These are phyloP conservation scores for Chaetomiaceae sp. DNA, from an alignment of 2,329 filamentous ascomycete species.

Conservation along the genomic window DNA sequence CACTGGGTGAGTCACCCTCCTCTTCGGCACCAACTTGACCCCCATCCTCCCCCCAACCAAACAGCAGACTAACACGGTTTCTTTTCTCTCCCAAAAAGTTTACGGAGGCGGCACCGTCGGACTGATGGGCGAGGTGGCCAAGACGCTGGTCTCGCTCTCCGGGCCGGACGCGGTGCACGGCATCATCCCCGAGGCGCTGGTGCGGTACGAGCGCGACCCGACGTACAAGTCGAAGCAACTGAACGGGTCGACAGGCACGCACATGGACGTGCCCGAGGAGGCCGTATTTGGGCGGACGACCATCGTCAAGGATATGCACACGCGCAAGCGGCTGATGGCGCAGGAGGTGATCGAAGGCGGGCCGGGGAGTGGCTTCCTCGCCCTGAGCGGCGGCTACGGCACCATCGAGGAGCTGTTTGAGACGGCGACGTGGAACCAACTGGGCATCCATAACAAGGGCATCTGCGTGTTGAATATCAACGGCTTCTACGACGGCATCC, in stretches of 20 bases:
- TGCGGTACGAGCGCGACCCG: slow-evolving; percentile 68
- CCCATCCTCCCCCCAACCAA: not conserved
- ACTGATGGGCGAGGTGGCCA: slow-evolving; percentile 91
- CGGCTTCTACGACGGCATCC: slow-evolving; percentile 85
- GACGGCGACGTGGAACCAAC: slow-evolving; percentile 88
- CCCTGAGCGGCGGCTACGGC: slow-evolving; percentile 83
- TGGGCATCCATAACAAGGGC: slow-evolving; percentile 80
- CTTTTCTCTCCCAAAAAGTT: slow-evolving; percentile 46
- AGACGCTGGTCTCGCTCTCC: slow-evolving; percentile 75
- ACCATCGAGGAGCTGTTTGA: slow-evolving; percentile 96
- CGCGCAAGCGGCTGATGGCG: slow-evolving; percentile 91
- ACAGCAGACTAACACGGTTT: slow-evolving; percentile 6
- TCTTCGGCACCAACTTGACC: no score
- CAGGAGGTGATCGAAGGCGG: slow-evolving; percentile 77
- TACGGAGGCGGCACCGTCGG: slow-evolving; percentile 94
- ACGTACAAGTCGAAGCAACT: slow-evolving; percentile 43
- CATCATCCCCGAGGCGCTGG: slow-evolving; percentile 83
- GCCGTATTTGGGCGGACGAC: slow-evolving; percentile 74
- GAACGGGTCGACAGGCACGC: slow-evolving; percentile 34
- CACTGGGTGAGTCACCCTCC: slow-evolving; percentile 51
- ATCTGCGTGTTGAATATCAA: slow-evolving; percentile 82
- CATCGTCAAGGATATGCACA: slow-evolving; percentile 93
- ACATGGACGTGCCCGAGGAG: slow-evolving; percentile 57
- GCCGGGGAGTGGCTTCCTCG: slow-evolving; percentile 82
- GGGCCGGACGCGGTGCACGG: slow-evolving; percentile 83